Percentiles rank a stretch among this genome's conserved stretches.
phyloP scores from a whole-genome alignment of 1,139 yeast species.

The Yamadazyma atmosphaerica region DNA sequence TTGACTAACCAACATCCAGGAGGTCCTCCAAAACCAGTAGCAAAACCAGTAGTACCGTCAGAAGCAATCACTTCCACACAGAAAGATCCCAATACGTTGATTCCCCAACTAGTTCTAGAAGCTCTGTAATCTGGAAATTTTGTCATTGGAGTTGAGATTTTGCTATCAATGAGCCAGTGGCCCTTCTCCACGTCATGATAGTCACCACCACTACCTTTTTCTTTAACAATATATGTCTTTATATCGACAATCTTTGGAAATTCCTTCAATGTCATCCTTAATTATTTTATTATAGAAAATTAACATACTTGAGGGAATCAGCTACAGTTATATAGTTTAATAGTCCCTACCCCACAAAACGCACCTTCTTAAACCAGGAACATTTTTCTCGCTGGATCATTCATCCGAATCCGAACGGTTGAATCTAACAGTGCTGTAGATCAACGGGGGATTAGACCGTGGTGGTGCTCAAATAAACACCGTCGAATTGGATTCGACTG shows the following conservation, averaged over 20 bases:
- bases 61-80: slow-evolving; percentile 48
- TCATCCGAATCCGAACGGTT: background rate
- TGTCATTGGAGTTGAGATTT: slow-evolving; percentile 50
- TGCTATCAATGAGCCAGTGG: slow-evolving; percentile 48
- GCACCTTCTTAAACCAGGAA: background rate
- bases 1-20: slow-evolving; percentile 50
- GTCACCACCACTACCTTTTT: slow-evolving; percentile 50
- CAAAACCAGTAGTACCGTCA: slow-evolving; percentile 49
- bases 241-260: slow-evolving; percentile 45
- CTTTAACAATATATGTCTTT: slow-evolving; percentile 41
- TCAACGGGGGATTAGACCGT: no score
- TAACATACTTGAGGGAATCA: background rate
- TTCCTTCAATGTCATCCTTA: slow-evolving; percentile 16
- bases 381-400: background rate
- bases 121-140: slow-evolving; percentile 43
- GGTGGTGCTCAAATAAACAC: no score
- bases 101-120: slow-evolving; percentile 49
- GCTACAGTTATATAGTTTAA: slow-evolving; percentile 1
- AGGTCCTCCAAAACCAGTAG: slow-evolving; percentile 56
- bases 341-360: slow-evolving; percentile 1
- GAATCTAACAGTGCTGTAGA: no score
- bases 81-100: slow-evolving; percentile 51
- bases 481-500: no score
- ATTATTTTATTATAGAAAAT: no score
- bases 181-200: slow-evolving; percentile 49